Evolutionary conservation across 2,329 filamentous ascomycete species (phyloP).

Genomic region (Diaporthe sp.): DNA sequence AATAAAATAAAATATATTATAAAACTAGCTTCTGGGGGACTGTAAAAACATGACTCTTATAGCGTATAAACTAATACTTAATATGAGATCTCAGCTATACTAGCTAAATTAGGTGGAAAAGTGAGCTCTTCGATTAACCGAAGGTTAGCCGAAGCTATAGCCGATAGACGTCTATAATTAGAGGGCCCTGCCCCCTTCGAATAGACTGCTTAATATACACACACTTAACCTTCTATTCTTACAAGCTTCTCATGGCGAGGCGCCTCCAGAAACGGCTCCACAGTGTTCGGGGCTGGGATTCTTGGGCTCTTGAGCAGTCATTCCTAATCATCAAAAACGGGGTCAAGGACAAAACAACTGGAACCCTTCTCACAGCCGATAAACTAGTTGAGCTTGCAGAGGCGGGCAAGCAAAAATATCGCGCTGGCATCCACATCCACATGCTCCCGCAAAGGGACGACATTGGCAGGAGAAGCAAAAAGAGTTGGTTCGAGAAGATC

Average conservation of each 20-base stretch:
- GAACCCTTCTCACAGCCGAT: background rate
- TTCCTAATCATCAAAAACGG: background rate
- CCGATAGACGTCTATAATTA: no score
- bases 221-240: no score
- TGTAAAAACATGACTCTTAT: no score
- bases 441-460: background rate
- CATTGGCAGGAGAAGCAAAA: background rate
- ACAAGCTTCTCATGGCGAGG: background rate
- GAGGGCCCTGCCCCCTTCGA: no score
- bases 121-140: no score
- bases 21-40: no score
- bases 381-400: background rate
- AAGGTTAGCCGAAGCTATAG: no score
- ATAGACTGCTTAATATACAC: no score
- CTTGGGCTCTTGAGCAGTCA: background rate
- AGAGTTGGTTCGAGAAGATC: conserved; percentile 1
- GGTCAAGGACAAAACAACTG: background rate
- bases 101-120: no score
- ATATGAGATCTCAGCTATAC: no score
- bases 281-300: background rate
- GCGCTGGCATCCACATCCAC: background rate
- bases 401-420: background rate
- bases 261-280: background rate
- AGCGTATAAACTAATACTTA: no score
- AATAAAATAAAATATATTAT: no score